Conservation (phyloP, 2,329 filamentous ascomycete genomes). For the Cordyceps militaris region DNA sequence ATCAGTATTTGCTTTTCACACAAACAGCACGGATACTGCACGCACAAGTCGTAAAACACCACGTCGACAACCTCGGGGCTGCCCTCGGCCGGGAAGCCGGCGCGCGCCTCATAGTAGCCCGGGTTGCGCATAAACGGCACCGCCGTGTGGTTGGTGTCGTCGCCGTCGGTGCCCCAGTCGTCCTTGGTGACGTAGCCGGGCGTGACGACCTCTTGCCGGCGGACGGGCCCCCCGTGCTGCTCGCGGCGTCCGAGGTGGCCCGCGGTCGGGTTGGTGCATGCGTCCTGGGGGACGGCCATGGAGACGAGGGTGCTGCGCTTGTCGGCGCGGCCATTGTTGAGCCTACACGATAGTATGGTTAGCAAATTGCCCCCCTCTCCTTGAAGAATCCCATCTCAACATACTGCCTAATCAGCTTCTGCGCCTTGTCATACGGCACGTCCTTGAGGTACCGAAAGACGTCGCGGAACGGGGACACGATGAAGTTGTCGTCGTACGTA, state of each 20-base stretch:
- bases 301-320: conserved; percentile 30
- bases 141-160: conserved; percentile 45
- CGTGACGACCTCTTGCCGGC: conserved; percentile 41
- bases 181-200: conserved; percentile 49
- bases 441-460: conserved; percentile 46
- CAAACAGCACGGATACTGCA: background rate
- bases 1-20: background rate
- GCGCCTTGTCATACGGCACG: conserved; percentile 41
- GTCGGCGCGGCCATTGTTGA: conserved; percentile 36
- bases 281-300: conserved; percentile 32
- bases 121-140: conserved; percentile 43
- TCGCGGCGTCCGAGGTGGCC: conserved; percentile 19
- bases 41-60: conserved; percentile 46
- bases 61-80: conserved; percentile 42
- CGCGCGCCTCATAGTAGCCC: conserved; percentile 43
- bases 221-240: conserved; percentile 27
- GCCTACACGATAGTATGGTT: conserved; percentile 14
- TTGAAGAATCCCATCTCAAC: background rate
- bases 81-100: conserved; percentile 38
- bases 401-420: conserved; percentile 24
- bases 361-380: too few relatives aligned
- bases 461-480: conserved; percentile 49
- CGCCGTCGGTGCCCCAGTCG: conserved; percentile 48
- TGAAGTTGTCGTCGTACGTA: conserved; percentile 45
- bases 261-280: conserved; percentile 41